phyloP scores from a whole-genome alignment of 768 basidiomycete species.

The Megacollybia marginata region DNA sequence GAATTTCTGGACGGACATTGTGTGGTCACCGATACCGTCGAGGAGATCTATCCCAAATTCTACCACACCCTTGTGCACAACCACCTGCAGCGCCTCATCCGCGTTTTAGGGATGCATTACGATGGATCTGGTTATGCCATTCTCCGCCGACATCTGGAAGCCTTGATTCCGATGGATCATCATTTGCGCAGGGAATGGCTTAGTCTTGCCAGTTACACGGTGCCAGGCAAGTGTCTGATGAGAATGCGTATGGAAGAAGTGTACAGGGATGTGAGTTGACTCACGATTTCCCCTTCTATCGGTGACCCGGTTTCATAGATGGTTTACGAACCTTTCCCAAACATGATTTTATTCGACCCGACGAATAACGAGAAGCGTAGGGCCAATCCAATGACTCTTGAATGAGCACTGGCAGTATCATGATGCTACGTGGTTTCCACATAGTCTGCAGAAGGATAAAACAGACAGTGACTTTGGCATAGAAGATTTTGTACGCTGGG shows the following conservation, averaged over 20 bases:
- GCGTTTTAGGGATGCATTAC: slow-evolving; percentile 43
- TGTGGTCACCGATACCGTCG: slow-evolving; percentile 36
- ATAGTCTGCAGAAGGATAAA: too few species aligned
- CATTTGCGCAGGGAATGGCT: slow-evolving; percentile 42
- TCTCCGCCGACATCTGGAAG: slow-evolving; percentile 36
- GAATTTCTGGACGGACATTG: slow-evolving; percentile 48
- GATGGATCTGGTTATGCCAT: slow-evolving; percentile 46
- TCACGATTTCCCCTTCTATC: neutral
- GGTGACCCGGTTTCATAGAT: slow-evolving; percentile 24
- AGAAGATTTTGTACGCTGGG: too few species aligned
- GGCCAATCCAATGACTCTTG: too few species aligned
- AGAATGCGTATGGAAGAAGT: slow-evolving; percentile 51
- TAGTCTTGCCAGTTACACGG: slow-evolving; percentile 26
- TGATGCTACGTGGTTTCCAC: too few species aligned
- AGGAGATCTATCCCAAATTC: slow-evolving; percentile 48
- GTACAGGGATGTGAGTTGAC: slow-evolving; percentile 45
- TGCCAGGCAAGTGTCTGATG: slow-evolving; percentile 51
- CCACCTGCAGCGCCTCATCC: slow-evolving; percentile 49
- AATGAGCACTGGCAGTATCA: too few species aligned
- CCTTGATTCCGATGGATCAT: slow-evolving; percentile 37
- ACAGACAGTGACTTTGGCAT: too few species aligned
- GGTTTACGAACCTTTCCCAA: slow-evolving; percentile 45
- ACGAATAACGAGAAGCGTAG: too few species aligned
- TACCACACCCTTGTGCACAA: slow-evolving; percentile 57
- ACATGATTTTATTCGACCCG: slow-evolving; percentile 40